A percentile compares a stretch with the other conserved stretches of the same genome.
phyloP scores from a whole-genome alignment of 2,329 filamentous ascomycete species.

The Aschersonia sp. region DNA sequence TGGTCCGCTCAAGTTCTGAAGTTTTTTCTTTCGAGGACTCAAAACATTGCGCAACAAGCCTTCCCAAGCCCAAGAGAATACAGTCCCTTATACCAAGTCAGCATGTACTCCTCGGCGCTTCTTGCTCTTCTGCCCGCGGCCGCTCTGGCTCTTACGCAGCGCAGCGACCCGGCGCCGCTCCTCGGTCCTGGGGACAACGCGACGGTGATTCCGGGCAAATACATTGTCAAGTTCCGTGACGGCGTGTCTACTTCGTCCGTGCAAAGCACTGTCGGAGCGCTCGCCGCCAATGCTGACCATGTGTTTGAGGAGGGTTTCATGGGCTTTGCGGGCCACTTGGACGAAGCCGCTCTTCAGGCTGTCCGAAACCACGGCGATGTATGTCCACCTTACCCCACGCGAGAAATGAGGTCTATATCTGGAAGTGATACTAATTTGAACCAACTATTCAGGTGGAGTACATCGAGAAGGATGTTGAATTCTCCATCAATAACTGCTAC shows the following conservation, averaged over 20 bases:
- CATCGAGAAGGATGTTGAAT: constrained; percentile 19
- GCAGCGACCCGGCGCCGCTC: constrained; percentile 11
- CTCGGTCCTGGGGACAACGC: constrained; percentile 4
- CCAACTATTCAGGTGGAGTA: constrained; percentile 12
- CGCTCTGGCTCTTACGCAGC: constrained; percentile 4
- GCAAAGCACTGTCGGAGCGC: constrained; percentile 4
- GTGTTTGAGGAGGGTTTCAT: constrained; percentile 8
- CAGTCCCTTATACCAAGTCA: neutral
- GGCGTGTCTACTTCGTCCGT: constrained; percentile 2
- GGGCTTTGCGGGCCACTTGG: constrained; percentile 10
- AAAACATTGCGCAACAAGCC: too few species aligned
- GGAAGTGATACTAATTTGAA: too few species aligned
- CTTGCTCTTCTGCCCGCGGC: constrained; percentile 8
- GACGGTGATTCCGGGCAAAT: constrained; percentile 10
- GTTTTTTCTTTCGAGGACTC: too few species aligned
- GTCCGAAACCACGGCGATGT: constrained; percentile 9
- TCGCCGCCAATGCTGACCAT: constrained; percentile 9
- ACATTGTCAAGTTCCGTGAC: constrained; percentile 14
- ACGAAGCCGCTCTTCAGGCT: constrained; percentile 4
- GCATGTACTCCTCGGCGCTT: constrained; percentile 6
- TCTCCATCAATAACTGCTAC: neutral
- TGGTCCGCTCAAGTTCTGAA: too few species aligned
- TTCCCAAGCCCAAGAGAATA: too few species aligned
- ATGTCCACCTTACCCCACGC: neutral
- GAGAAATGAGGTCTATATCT: too few species aligned